These are phyloP conservation scores for Saururus chinensis DNA, from an alignment of 164 flowering plant genomes.

Conservation along the genomic window DNA sequence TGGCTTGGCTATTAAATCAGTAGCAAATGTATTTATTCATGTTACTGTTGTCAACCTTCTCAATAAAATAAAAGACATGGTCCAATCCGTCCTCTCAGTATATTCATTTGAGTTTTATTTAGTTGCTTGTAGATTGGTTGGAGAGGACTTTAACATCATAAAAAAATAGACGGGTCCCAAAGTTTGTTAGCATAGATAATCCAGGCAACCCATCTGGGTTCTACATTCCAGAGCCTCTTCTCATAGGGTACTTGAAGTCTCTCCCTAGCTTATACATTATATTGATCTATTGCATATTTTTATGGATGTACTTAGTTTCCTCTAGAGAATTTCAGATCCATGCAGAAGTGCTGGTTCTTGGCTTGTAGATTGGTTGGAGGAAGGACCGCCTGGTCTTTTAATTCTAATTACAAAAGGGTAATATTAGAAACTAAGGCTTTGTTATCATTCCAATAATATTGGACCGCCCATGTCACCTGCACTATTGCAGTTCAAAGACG, in stretches of 20 bases:
- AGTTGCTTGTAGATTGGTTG: conserved; percentile 64
- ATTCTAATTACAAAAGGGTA: too few relatives aligned
- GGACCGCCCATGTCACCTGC: too few relatives aligned
- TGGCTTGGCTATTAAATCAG: not conserved
- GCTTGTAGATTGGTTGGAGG: too few relatives aligned
- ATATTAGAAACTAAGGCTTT: too few relatives aligned
- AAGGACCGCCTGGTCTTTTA: too few relatives aligned
- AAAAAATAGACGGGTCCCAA: conserved; percentile 73
- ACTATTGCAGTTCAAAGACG: too few relatives aligned
- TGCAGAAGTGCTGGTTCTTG: conserved; percentile 82
- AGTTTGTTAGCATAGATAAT: conserved; percentile 88
- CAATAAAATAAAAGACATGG: not conserved
- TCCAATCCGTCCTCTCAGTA: not conserved
- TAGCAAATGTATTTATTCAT: not conserved
- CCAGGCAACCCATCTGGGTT: conserved; percentile 99
- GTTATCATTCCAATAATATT: too few relatives aligned
- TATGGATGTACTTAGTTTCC: not conserved
- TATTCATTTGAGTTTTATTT: too few relatives aligned
- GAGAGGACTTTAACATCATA: conserved; percentile 35
- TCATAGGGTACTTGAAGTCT: conserved; percentile 49
- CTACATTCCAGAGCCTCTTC: conserved; percentile 79
- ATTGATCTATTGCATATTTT: not conserved
- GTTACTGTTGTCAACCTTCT: not conserved
- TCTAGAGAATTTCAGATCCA: conserved; percentile 76
- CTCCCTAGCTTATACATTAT: not conserved